phyloP scores from a whole-genome alignment of 306 rosid species.

The Cercis canadensis region DNA sequence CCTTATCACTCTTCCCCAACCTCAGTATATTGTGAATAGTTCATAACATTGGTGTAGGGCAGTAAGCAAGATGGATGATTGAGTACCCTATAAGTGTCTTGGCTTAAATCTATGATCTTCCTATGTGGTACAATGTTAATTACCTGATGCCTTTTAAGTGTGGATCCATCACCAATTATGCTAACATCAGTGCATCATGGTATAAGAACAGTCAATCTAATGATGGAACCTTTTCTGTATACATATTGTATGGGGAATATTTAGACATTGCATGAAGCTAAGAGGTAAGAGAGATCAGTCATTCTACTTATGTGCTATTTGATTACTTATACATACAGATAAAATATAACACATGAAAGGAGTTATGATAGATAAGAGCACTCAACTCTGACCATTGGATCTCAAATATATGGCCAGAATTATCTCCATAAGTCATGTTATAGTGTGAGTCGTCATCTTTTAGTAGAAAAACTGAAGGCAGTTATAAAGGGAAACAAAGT shows the following conservation, averaged over 20 bases:
- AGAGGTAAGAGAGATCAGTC: constrained; percentile 3
- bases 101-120: neutral
- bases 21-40: neutral
- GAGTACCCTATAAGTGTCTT: neutral
- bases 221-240: neutral
- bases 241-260: neutral
- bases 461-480: no score
- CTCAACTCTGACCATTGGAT: no score
- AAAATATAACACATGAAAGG: no score
- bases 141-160: neutral
- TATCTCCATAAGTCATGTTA: no score
- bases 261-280: neutral
- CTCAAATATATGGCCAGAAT: no score
- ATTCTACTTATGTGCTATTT: neutral
- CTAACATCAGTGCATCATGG: constrained; percentile 1
- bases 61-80: neutral
- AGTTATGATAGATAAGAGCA: no score
- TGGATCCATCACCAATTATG: neutral
- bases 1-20: neutral
- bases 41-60: neutral
- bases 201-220: neutral
- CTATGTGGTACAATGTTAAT: neutral
- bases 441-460: no score
- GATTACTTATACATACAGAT: no score
- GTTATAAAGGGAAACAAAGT: no score